These are phyloP conservation scores for Cyclanthera cordifolia DNA, from an alignment of 306 rosid genomes.

Conservation along the genomic window DNA sequence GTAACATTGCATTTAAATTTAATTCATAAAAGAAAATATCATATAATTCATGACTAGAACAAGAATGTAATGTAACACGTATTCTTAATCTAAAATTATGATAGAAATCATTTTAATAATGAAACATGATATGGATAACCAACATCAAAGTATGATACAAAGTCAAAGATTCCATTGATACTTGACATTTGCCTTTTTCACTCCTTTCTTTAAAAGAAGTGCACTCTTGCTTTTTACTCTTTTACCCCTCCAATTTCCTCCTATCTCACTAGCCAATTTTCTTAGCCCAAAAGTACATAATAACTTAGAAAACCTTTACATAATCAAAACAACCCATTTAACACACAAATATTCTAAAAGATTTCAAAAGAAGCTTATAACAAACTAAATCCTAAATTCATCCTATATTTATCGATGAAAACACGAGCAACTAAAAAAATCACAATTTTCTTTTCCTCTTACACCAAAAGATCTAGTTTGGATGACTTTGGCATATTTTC, in stretches of 20 bases:
- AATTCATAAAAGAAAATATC: background rate
- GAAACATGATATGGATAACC: background rate
- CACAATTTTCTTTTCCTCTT: background rate
- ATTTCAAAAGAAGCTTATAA: background rate
- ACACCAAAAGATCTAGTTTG: background rate
- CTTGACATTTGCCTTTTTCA: background rate
- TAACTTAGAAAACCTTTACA: background rate
- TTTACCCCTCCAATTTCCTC: background rate
- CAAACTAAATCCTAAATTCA: background rate
- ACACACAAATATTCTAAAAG: constrained; percentile 8
- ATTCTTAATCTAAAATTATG: background rate
- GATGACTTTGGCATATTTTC: background rate
- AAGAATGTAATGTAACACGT: background rate
- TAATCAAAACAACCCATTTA: constrained; percentile 12
- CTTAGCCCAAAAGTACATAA: background rate
- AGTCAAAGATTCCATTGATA: background rate
- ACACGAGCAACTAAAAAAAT: no score
- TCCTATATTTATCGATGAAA: no score
- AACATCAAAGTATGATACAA: constrained; percentile 1
- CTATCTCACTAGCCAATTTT: background rate
- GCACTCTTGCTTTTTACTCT: background rate
- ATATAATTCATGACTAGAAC: background rate
- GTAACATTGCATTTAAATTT: no score
- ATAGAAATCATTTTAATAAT: background rate
- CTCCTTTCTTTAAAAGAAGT: background rate